Conservation (phyloP, 106 monocot species). For the Vanilla planifolia region DNA sequence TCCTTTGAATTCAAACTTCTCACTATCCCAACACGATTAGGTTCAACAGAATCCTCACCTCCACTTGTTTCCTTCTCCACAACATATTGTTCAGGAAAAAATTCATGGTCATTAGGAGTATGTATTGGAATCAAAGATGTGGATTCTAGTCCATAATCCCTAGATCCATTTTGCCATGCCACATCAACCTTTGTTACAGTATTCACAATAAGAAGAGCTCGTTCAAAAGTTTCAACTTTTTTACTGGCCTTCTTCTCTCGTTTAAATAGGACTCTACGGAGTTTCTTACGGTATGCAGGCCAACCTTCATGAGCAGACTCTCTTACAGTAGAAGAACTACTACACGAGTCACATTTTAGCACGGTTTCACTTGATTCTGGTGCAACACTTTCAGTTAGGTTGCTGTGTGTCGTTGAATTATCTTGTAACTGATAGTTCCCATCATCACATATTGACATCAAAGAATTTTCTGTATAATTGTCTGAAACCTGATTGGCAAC, state of each 20-base stretch:
- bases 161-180: slow-evolving; percentile 91
- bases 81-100: slow-evolving; percentile 95
- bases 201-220: slow-evolving; percentile 72
- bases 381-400: slow-evolving; percentile 9
- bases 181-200: slow-evolving; percentile 75
- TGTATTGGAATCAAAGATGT: slow-evolving; percentile 71
- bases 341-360: slow-evolving; percentile 17
- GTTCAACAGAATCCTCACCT: slow-evolving; percentile 46
- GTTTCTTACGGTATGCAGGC: slow-evolving; percentile 54
- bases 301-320: slow-evolving; percentile 45
- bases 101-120: slow-evolving; percentile 82
- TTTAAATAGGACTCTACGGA: slow-evolving; percentile 54
- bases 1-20: slow-evolving; percentile 77
- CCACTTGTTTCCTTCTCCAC: slow-evolving; percentile 73
- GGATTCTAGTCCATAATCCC: slow-evolving; percentile 48
- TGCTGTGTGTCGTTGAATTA: not conserved
- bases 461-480: not conserved
- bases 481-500: slow-evolving; percentile 8
- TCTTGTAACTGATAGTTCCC: slow-evolving; percentile 8
- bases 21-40: slow-evolving; percentile 67
- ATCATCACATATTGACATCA: not conserved
- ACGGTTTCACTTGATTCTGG: slow-evolving; percentile 11
- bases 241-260: slow-evolving; percentile 48
- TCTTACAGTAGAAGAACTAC: slow-evolving; percentile 31
- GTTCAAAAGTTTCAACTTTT: slow-evolving; percentile 65